Evolutionary conservation across 805 yeast species (phyloP), one percentile per base, ranked within the genome.

Genomic region (Jamesozyma jinghongensis): DNA sequence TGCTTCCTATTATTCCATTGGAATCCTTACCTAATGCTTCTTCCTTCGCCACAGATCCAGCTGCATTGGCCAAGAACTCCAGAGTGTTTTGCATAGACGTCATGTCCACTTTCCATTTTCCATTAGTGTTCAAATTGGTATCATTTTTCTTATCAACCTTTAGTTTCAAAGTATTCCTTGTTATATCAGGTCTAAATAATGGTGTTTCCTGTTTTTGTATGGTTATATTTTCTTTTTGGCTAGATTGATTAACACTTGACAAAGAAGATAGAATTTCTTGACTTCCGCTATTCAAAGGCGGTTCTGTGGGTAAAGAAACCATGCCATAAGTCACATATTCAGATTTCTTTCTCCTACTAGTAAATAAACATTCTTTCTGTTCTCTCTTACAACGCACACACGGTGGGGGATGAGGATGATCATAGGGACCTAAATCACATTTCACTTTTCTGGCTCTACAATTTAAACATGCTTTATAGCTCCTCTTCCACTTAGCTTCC

Each of bases 351-450:
- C 35, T 26, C 27, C 37, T 44, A n/a, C 29, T 34, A 3, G 47
- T 39, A 28, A 46, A 46, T 20, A 41, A 25, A 62, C 97, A 88
- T 50, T 81, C 86, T 49, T 75, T 75, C 13, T 94, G 68, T 55
- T 88, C 96, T 34, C 97, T 69, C 45, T 73, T 70, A 54, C 97
- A 88, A 37, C 97, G 65, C 2, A 76, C 79, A 68, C 97, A 88
- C 3, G 94, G 92, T 3, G 94, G 92, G 4, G 75, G 77, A 34
- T 70, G 68, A 0, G 94, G 94, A 45, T 71, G 71, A 37, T 77
- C 81, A 6, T 78, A 74, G 8, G 79, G 75, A 2, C 95, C 95
- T 49, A 88, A 63, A 56, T 86, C 94, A 65, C 97, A 88, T 53
- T 78, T 79, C 33, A 85, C 85, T 54, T 88, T 90, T 32, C 94